A percentile compares a stretch with the other conserved stretches of the same genome.
These are phyloP conservation scores for Ophiostoma australiae DNA, from an alignment of 2,329 filamentous ascomycete species.

Conservation along the genomic window DNA sequence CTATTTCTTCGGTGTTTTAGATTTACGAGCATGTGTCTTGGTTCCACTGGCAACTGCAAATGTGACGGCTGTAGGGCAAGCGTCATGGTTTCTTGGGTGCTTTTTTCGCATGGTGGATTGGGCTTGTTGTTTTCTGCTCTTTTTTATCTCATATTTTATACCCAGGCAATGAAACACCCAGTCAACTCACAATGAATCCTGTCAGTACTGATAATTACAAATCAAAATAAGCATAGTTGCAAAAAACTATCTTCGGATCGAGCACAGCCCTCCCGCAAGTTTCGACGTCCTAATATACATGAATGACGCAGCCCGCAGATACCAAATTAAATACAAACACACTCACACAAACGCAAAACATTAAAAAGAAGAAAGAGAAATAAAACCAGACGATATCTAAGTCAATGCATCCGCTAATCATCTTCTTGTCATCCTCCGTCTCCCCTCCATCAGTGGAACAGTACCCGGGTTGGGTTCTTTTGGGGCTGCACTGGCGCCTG, in stretches of 20 bases:
- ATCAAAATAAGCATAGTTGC: background rate
- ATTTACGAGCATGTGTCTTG: background rate
- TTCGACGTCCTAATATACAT: background rate
- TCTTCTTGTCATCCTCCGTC: background rate
- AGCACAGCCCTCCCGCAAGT: background rate
- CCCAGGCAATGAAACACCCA: background rate
- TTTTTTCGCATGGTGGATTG: background rate
- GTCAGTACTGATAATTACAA: background rate
- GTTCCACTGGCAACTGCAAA: background rate
- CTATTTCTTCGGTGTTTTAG: background rate
- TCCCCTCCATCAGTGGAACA: slow-evolving; percentile 39
- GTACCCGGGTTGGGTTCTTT: slow-evolving; percentile 33
- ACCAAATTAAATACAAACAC: background rate
- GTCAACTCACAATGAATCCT: background rate
- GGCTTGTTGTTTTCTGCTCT: background rate
- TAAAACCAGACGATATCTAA: background rate
- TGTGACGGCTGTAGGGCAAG: background rate
- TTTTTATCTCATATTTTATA: background rate
- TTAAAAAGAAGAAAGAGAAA: background rate
- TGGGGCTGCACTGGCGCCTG: slow-evolving; percentile 34
- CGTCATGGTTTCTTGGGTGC: background rate
- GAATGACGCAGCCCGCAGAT: background rate
- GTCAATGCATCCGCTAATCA: background rate
- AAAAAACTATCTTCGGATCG: background rate
- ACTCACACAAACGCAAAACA: background rate